Base-by-base conservation (phyloP, 129 eudicot species). In the Smallanthus sonchifolius region DNA sequence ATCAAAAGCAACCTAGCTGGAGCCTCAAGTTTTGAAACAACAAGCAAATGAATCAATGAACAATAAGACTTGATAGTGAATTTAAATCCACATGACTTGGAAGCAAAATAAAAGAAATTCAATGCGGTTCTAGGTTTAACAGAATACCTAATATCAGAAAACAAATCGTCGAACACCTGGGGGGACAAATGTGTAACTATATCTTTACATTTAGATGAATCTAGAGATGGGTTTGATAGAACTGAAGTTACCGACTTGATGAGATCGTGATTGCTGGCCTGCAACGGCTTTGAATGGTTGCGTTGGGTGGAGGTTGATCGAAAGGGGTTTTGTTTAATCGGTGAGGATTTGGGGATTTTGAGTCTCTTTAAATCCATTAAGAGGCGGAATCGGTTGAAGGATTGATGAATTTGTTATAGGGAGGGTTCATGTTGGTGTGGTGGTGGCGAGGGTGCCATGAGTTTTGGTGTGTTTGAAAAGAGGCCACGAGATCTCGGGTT, bases 1-100 rank as follows among this genome's bases (percentile, higher is more conserved):
- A 85, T 86, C 83, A 92, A 79, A 54, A 89, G 84, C 68, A 86
- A 81, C 73, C 95, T 67, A 73, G 98, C 96, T 24, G 94, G 84
- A 4, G 75, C 77, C 38, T 74, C 84, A 20, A 75, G 79, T 38
- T 81, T 83, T 4, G 85, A 78, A 75, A 30, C 69, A 56, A 89
- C 61, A 36, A 89, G 85, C 84, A 92, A 76, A 80, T 83, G 89
- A 75, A 92, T 83, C 81, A 92, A 87, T 15, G 74, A 48, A 56
- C 98, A 89, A 72, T 92, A 92, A 35, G 95, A 78, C 63, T 83
- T 80, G 34, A 92, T 52, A 63, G 79, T 84, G 70, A 92, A 92
- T 30, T 69, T 69, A 87, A 80, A 89, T 2, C 84, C 75, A 70
- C 83, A 76, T 39, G 80, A 77, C 37, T 68, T 38, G 1, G 84